A percentile compares a stretch with the other conserved stretches of the same genome.
These are phyloP conservation scores for Naegleria lovaniensis DNA, from an alignment of 208 protist genomes.

Conservation along the genomic window DNA sequence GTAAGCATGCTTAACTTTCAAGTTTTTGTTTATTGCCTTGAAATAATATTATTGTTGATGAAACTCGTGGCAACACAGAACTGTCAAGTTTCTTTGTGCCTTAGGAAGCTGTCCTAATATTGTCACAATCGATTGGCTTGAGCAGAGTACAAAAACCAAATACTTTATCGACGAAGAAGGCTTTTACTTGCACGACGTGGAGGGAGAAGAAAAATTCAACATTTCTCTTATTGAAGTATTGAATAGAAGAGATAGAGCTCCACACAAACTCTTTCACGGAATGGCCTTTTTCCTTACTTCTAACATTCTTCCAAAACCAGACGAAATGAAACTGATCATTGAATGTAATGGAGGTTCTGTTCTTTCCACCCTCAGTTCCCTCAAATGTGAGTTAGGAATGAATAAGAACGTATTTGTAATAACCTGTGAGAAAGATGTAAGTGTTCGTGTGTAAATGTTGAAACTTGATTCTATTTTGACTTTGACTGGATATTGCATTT, in stretches of 20 bases:
- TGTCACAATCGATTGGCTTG: neutral
- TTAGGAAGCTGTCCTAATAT: neutral
- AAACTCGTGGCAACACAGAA: no score
- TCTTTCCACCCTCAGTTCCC: neutral
- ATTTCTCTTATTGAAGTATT: neutral
- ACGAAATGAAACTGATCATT: slow-evolving; percentile 18
- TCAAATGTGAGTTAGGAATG: neutral
- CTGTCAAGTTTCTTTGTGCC: slow-evolving; percentile 9
- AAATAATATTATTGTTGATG: neutral
- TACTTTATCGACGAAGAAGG: neutral
- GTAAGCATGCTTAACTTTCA: neutral
- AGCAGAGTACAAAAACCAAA: neutral
- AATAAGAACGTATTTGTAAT: neutral
- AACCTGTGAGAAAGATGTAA: neutral
- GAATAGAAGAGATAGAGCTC: neutral
- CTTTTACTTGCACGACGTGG: neutral
- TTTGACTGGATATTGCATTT: no score
- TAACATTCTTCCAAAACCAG: neutral
- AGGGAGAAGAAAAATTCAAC: slow-evolving; percentile 4
- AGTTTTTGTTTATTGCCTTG: no score
- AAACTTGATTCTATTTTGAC: no score
- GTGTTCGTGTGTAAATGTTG: neutral
- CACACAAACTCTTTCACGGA: neutral
- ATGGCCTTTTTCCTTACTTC: neutral
- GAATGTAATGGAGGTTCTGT: neutral